A percentile compares a stretch with the other conserved stretches of the same genome.
These are phyloP conservation scores for Gastrodia elata DNA, from an alignment of 106 monocot genomes.

Conservation along the genomic window DNA sequence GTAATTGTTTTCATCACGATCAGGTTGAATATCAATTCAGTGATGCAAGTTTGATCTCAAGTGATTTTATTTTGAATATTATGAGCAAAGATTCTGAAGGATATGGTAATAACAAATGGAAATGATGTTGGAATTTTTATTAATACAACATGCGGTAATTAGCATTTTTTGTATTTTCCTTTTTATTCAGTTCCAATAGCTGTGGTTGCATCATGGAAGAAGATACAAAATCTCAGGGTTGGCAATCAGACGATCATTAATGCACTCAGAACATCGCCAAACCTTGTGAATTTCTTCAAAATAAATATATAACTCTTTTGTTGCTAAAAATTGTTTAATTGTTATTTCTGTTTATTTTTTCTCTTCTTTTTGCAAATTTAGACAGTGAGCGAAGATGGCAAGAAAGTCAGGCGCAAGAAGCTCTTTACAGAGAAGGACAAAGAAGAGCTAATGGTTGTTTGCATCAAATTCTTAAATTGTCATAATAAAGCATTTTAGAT, in stretches of 20 bases:
- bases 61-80: constrained; percentile 66
- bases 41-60: constrained; percentile 59
- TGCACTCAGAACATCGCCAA: constrained; percentile 62
- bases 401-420: constrained; percentile 50
- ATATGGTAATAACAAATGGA: constrained; percentile 29
- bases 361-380: constrained; percentile 8
- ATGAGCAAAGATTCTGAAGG: constrained; percentile 79
- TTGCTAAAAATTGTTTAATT: background rate
- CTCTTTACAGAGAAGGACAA: constrained; percentile 57
- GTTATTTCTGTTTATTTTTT: background rate
- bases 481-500: background rate
- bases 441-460: constrained; percentile 67
- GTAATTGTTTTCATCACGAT: background rate
- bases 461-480: background rate
- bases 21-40: constrained; percentile 80
- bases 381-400: constrained; percentile 72
- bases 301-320: background rate
- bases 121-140: too few species aligned
- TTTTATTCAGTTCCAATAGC: constrained; percentile 58
- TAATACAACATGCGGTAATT: background rate
- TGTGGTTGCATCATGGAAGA: constrained; percentile 68
- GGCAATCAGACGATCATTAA: constrained; percentile 44
- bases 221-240: constrained; percentile 47
- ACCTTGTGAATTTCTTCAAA: constrained; percentile 41
- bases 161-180: background rate